Evolutionary conservation across 2,329 filamentous ascomycete species (phyloP), one percentile per base, ranked within the genome.

Genomic region (Penicillium sp.): DNA sequence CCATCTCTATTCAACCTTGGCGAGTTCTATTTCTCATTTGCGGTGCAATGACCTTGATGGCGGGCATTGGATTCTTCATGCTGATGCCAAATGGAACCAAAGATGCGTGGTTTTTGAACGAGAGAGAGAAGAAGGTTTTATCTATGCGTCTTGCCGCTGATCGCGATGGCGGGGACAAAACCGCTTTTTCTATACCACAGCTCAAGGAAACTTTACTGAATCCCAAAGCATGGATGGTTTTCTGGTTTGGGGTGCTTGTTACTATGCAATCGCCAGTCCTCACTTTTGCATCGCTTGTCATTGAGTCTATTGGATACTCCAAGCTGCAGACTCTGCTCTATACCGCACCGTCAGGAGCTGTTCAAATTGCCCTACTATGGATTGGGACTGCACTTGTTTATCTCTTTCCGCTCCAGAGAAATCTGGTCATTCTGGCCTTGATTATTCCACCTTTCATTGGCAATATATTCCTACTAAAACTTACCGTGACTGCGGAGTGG

Each of bases 201-300:
- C 64, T 82, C 11, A 69, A 67, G 33, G 79, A 82, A 65, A 69
- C 78, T 0, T 56, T 79, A 20, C 26, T 71, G 4, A 78, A 82
- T 53, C 59, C 72, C 7, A 79, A 77, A 60, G 69, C 78, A 0
- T 81, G 76, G 73, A 68, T 74, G 35, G 72, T 75, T 12, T 80
- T 80, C 54, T 69, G 67, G 48, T 80, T 81, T 54, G 78, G 77
- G 7, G 68, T 81, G 2, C 62, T 81, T 2, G 73, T 80, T 7
- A 79, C 77, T 0, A 77, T 79, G 71, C 75, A 76, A 49, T 76
- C 75, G 0, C 77, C 78, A 0, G 76, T 81, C 0, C 55, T 80
- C 6, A 79, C 76, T 65, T 82, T 82, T 56, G 77, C 79, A 1
- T 79, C 77, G 0, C 71, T 82, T 5, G 75, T 82, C 20, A 82